phyloP scores from a whole-genome alignment of 768 basidiomycete species.

The Agrocybe praecox region DNA sequence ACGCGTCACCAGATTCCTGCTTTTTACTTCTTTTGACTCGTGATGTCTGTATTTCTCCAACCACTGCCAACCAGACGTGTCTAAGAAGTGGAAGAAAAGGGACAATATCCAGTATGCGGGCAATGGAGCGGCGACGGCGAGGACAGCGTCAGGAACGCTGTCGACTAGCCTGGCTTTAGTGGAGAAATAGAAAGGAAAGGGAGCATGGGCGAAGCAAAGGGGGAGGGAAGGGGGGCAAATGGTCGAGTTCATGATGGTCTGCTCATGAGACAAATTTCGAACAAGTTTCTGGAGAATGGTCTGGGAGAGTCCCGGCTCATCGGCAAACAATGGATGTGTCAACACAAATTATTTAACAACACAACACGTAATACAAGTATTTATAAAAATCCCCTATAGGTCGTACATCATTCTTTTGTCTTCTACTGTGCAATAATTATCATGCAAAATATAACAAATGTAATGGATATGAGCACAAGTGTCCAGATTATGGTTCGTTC shows the following conservation, averaged over 20 bases:
- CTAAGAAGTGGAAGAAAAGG: conserved; percentile 79
- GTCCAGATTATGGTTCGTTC: conserved; percentile 59
- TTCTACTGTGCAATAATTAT: conserved; percentile 33
- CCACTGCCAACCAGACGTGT: conserved; percentile 74
- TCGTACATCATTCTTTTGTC: conserved; percentile 26
- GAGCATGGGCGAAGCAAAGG: conserved; percentile 34
- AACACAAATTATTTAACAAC: conserved; percentile 1
- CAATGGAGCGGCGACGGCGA: conserved; percentile 76
- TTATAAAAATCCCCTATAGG: conserved; percentile 26
- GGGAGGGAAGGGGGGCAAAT: conserved; percentile 32
- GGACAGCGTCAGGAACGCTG: conserved; percentile 65
- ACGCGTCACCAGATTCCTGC: conserved; percentile 75
- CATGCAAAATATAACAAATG: conserved; percentile 32
- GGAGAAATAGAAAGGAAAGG: conserved; percentile 60
- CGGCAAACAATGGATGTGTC: neutral
- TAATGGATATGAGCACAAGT: conserved; percentile 28
- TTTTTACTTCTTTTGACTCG: conserved; percentile 76
- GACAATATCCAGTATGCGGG: conserved; percentile 85
- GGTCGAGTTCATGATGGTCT: conserved; percentile 37
- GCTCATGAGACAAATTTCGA: conserved; percentile 2
- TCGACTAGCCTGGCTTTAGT: conserved; percentile 49
- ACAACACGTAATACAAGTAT: conserved; percentile 25
- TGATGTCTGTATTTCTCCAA: conserved; percentile 88
- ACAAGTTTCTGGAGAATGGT: neutral
- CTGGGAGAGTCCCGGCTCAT: neutral